Conservation (phyloP, 2,329 filamentous ascomycete genomes). For the Zasmidium cellare region DNA sequence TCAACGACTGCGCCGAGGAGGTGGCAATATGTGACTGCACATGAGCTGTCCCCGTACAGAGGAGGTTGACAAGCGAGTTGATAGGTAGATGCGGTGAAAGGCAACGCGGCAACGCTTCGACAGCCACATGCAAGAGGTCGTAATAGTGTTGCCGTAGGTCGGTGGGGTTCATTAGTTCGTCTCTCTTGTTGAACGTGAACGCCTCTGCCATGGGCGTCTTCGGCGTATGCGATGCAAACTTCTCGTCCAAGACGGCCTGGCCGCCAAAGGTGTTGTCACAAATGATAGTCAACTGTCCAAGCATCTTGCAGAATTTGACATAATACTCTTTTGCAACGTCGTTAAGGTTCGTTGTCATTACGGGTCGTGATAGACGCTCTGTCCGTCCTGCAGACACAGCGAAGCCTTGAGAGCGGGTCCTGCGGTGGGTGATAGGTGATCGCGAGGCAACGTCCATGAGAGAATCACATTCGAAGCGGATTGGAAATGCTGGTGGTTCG, state of each 20-base stretch:
- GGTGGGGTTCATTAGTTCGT: conserved; percentile 69
- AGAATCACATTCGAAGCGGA: conserved; percentile 56
- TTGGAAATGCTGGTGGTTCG: conserved; percentile 82
- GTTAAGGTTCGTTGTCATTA: conserved; percentile 63
- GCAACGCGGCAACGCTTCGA: conserved; percentile 93
- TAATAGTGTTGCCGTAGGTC: conserved; percentile 96
- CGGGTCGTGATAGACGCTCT: conserved; percentile 66
- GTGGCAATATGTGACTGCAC: conserved; percentile 88
- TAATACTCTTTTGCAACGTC: conserved; percentile 85
- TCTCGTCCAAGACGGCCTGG: conserved; percentile 92
- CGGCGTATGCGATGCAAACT: conserved; percentile 80
- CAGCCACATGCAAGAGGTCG: conserved; percentile 89
- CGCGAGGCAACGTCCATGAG: conserved; percentile 41
- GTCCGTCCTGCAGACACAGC: conserved; percentile 50
- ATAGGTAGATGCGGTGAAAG: conserved; percentile 88
- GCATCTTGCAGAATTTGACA: conserved; percentile 85
- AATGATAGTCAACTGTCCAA: conserved; percentile 93
- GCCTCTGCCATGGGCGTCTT: conserved; percentile 95
- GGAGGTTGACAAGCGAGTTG: conserved; percentile 86
- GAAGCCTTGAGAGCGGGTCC: conserved; percentile 38
- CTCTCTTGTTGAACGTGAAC: conserved; percentile 83
- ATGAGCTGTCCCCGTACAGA: conserved; percentile 96
- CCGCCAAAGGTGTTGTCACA: conserved; percentile 97
- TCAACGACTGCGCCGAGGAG: conserved; percentile 88
- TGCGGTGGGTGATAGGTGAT: conserved; percentile 35